Evolutionary conservation across 345 rosid genomes (phyloP), one percentile per base, ranked within the genome.

Genomic region (Chamaenerion angustifolium): DNA sequence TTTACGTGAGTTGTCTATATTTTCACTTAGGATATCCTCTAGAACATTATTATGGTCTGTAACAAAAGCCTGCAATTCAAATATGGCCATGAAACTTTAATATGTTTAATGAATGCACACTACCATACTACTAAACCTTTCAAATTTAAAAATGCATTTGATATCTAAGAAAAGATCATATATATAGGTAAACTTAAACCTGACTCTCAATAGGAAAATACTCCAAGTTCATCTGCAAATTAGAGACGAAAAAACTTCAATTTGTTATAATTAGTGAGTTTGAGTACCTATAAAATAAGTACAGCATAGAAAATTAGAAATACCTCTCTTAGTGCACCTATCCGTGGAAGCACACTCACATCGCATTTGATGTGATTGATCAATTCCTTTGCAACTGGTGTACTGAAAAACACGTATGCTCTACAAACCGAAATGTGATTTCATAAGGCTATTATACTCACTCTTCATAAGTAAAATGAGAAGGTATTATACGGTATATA

Each of bases 261-360:
- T 45, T 25, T 40, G 57, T 19, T 48, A 51, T 16, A 16, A 19
- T 8, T 9, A 0, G 27, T 23, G 27, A 23, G 27, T 23, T n/a
- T n/a, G 15, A 23, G 11, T 19, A 23, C 40, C 18, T 16, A 18
- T 23, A 43, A 16, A 12, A 43, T 21, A 16, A 1, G 4, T 11
- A 10, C 27, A 10, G 37, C 3, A 21, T 4, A 17, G 10, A 13
- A 11, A 45, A 17, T 15, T 5, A 37, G 8, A 8, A 9, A 6
- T 54, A 88, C 97, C 97, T 90, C 98, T 79, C 98, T 66, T 55
- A 90, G 70, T 18, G 92, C 98, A 60, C 86, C 92, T 15, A 90
- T 77, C 25, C 95, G 83, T 11, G 98, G 98, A 53, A 85, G 56
- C 27, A 90, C 95, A 57, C 94, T 90, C 12, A 78, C 57, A 49